Conservation (phyloP, 116 monocot genomes). For the Trichopus zeylanicus region DNA sequence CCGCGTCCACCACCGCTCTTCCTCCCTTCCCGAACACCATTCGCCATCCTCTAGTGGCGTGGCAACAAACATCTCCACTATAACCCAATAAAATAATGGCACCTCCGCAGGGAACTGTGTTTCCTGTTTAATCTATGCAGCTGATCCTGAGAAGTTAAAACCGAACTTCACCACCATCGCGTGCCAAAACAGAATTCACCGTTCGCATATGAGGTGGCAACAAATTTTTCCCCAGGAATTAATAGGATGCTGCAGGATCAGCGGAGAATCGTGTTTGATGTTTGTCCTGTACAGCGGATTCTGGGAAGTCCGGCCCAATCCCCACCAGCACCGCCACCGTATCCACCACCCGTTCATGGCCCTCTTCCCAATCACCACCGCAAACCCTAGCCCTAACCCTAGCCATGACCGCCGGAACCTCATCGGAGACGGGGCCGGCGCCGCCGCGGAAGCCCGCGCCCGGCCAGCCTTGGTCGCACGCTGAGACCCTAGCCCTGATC, state of each 20-base stretch:
- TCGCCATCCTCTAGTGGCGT: not conserved
- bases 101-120: not conserved
- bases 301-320: not conserved
- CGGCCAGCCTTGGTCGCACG: constrained; percentile 36
- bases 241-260: not conserved
- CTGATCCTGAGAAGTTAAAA: no score
- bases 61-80: not conserved
- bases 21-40: not conserved
- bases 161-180: no score
- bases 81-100: not conserved
- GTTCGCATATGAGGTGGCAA: not conserved
- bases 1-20: not conserved
- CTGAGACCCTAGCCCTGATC: constrained; percentile 34
- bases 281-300: not conserved
- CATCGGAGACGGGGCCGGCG: not conserved
- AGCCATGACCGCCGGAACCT: not conserved
- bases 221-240: not conserved
- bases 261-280: not conserved
- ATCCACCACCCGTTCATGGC: constrained; percentile 6
- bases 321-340: constrained; percentile 10
- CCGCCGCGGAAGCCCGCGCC: constrained; percentile 7
- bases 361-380: constrained; percentile 5
- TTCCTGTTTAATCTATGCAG: not conserved
- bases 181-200: not conserved
- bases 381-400: constrained; percentile 15